These are phyloP conservation scores for Tuber calosporum DNA, from an alignment of 495 filamentous ascomycete species.

Conservation along the genomic window DNA sequence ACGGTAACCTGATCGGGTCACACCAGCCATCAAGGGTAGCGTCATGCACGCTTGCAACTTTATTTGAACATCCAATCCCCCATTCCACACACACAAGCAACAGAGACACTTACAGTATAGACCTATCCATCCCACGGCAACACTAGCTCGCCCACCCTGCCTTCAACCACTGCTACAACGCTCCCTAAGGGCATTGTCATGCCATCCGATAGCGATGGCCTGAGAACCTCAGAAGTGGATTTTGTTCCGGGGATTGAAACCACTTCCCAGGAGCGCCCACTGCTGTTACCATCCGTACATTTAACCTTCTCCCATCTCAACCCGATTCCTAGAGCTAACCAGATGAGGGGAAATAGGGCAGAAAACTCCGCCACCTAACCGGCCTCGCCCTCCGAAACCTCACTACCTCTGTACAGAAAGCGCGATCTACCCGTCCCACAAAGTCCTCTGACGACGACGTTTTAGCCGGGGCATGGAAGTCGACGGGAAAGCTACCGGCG, in stretches of 20 bases:
- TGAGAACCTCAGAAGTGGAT: not conserved
- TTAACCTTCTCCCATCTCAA: not conserved
- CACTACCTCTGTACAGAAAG: conserved; percentile 48
- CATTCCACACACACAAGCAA: not conserved
- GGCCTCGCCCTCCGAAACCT: conserved; percentile 85
- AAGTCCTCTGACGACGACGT: conserved; percentile 81
- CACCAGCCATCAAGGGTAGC: not conserved
- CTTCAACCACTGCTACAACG: not conserved
- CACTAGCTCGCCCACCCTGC: not conserved
- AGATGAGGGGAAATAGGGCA: conserved; percentile 53
- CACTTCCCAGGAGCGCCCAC: conserved; percentile 12
- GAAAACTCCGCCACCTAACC: conserved; percentile 79
- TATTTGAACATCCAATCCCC: conserved; percentile 5
- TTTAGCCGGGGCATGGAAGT: conserved; percentile 59
- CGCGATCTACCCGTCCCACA: conserved; percentile 51
- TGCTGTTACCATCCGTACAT: conserved; percentile 22
- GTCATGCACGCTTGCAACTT: conserved; percentile 2
- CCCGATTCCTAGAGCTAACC: conserved; percentile 6
- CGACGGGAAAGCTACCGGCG: conserved; percentile 52
- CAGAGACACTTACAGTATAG: not conserved
- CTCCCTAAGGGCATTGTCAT: conserved; percentile 4
- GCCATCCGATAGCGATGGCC: conserved; percentile 32
- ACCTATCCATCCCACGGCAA: not conserved
- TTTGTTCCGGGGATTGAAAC: conserved; percentile 11
- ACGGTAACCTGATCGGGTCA: not conserved